Conservation (phyloP, 2,329 filamentous ascomycete genomes). For the Alternaria triticina region DNA sequence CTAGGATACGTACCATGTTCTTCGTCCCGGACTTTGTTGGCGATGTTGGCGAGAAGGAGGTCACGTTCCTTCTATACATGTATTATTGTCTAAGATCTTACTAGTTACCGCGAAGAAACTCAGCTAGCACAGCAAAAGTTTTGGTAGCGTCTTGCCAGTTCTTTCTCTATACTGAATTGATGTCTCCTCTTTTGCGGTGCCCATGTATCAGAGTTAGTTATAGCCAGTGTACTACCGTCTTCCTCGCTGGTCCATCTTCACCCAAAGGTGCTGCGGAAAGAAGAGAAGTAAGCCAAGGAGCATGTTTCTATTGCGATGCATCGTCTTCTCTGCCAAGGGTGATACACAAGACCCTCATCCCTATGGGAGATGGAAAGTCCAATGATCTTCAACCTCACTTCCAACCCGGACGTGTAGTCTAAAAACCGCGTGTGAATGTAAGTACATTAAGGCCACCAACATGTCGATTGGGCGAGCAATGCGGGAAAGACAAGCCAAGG, state of each 20-base stretch:
- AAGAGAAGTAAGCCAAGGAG: rapidly evolving
- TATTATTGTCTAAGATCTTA: rapidly evolving
- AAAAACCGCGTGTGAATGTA: too few relatives aligned
- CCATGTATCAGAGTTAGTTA: rapidly evolving
- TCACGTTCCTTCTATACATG: not conserved
- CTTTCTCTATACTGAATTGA: rapidly evolving
- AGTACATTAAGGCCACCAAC: too few relatives aligned
- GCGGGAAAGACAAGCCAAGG: not conserved
- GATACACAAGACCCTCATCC: not conserved
- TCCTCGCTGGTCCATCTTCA: too few relatives aligned
- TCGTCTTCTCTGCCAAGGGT: not conserved
- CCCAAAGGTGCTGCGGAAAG: not conserved
- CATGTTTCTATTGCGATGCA: not conserved
- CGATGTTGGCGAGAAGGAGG: not conserved
- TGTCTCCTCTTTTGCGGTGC: not conserved
- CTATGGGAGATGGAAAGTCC: not conserved
- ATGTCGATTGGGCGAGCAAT: not conserved
- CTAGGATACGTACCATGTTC: not conserved
- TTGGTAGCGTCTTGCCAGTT: not conserved
- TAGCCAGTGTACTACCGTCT: not conserved
- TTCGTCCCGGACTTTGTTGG: not conserved
- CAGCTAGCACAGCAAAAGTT: not conserved
- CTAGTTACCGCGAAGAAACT: not conserved
- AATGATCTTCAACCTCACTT: not conserved
- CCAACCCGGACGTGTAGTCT: not conserved